Conservation (phyloP, 1,139 yeast genomes). For the Kurtzmaniella natalensis region DNA sequence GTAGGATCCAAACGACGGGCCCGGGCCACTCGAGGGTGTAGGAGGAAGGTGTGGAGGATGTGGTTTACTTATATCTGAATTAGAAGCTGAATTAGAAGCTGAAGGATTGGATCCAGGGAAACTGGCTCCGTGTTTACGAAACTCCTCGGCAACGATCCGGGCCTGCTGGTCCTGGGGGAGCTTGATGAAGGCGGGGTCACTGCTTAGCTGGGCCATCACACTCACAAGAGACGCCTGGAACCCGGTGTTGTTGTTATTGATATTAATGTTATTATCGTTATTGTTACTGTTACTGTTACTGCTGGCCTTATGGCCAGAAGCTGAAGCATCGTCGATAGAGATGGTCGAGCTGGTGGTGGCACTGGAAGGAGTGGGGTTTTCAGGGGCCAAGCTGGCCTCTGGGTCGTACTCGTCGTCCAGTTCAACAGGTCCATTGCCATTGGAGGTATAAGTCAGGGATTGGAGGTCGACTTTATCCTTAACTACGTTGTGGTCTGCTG, state of each 20-base stretch:
- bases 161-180: constrained; percentile 1
- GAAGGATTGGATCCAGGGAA: background rate
- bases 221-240: background rate
- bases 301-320: no score
- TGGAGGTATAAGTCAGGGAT: no score
- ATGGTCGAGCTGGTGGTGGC: constrained; percentile 28
- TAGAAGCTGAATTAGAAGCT: background rate
- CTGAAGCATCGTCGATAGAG: constrained; percentile 13
- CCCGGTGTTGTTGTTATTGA: background rate
- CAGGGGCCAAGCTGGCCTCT: constrained; percentile 5
- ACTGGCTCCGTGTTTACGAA: background rate
- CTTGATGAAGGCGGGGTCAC: background rate
- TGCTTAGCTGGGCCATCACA: background rate
- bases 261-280: no score
- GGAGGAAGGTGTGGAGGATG: no score
- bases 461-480: no score
- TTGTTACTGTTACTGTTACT: no score
- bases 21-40: no score
- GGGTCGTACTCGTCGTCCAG: constrained; percentile 8
- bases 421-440: background rate
- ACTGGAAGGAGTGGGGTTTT: background rate
- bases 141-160: background rate
- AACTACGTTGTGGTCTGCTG: no score
- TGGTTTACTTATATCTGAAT: no score
- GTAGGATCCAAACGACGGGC: no score